A percentile compares a stretch with the other conserved stretches of the same genome.
Conservation (phyloP, 176 grass and related monocot species). For the Oryza glaberrima region DNA sequence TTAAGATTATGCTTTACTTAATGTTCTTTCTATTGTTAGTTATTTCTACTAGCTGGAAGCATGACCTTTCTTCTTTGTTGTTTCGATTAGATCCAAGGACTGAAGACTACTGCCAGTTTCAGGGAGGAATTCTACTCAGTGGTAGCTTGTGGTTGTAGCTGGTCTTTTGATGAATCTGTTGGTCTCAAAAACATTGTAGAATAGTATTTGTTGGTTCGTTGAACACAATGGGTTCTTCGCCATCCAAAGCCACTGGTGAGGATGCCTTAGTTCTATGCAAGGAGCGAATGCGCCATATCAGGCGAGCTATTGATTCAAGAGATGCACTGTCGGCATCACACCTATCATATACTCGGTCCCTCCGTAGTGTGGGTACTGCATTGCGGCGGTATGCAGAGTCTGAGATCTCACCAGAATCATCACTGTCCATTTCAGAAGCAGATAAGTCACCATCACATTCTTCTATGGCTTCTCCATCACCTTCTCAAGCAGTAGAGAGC, state of each 20-base stretch:
- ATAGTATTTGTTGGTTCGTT: background rate
- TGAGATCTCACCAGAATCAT: slow-evolving; percentile 66
- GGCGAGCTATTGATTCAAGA: slow-evolving; percentile 69
- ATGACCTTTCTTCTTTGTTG: background rate
- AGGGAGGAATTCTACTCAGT: background rate
- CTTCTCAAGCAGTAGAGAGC: slow-evolving; percentile 58
- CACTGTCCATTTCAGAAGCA: slow-evolving; percentile 79
- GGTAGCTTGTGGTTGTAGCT: slow-evolving; percentile 15
- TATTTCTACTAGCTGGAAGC: background rate
- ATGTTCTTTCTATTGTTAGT: background rate
- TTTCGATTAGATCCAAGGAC: background rate
- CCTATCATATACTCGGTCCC: slow-evolving; percentile 76
- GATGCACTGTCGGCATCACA: slow-evolving; percentile 83
- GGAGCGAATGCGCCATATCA: slow-evolving; percentile 75
- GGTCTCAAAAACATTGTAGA: background rate
- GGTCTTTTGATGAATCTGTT: slow-evolving; percentile 26
- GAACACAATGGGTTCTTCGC: slow-evolving; percentile 74
- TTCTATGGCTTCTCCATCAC: slow-evolving; percentile 83
- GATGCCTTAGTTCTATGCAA: slow-evolving; percentile 86
- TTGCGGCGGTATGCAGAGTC: slow-evolving; percentile 70
- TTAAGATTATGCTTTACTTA: background rate
- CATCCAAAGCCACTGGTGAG: slow-evolving; percentile 73
- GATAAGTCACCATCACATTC: slow-evolving; percentile 91
- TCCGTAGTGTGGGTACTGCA: slow-evolving; percentile 63
- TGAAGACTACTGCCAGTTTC: background rate